Conservation (phyloP, 2,329 filamentous ascomycete species). For the Trichoderma sp. region DNA sequence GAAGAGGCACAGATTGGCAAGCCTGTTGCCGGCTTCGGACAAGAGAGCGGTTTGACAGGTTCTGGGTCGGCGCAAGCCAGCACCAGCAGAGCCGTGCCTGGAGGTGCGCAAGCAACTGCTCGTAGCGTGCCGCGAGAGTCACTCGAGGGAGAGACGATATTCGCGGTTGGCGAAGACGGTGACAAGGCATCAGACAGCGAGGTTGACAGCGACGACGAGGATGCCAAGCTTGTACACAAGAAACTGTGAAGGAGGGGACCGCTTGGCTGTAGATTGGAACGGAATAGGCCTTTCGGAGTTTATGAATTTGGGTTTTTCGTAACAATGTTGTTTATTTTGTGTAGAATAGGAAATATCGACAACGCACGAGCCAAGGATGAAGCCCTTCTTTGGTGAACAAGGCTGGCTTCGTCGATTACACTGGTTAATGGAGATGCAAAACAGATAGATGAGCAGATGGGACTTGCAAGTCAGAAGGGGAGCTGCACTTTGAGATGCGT, state of each 20-base stretch:
- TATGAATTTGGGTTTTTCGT: conserved; percentile 16
- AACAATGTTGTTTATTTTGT: conserved; percentile 2
- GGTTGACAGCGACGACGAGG: conserved; percentile 47
- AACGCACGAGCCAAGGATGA: neutral
- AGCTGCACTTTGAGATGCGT: neutral
- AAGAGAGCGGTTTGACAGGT: conserved; percentile 28
- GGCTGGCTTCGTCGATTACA: neutral
- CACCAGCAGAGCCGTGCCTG: conserved; percentile 15
- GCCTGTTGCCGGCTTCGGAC: conserved; percentile 25
- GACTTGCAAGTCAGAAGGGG: neutral
- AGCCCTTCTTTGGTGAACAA: neutral
- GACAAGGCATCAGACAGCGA: conserved; percentile 71
- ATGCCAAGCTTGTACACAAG: conserved; percentile 47
- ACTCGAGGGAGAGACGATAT: conserved; percentile 87
- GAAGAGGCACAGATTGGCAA: conserved; percentile 53
- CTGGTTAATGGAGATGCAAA: neutral
- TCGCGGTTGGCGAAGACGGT: conserved; percentile 81
- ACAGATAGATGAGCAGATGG: too few relatives aligned
- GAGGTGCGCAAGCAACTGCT: conserved; percentile 20
- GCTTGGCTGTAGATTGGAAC: conserved; percentile 6
- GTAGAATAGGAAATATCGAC: neutral
- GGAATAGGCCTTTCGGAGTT: conserved; percentile 5
- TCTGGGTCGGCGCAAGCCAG: conserved; percentile 26
- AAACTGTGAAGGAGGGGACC: conserved; percentile 35
- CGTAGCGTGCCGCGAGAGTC: conserved; percentile 50